Percentiles rank a stretch among this genome's conserved stretches.
These are phyloP conservation scores for Leccinum rimulosum DNA, from an alignment of 768 basidiomycete species.

Conservation along the genomic window DNA sequence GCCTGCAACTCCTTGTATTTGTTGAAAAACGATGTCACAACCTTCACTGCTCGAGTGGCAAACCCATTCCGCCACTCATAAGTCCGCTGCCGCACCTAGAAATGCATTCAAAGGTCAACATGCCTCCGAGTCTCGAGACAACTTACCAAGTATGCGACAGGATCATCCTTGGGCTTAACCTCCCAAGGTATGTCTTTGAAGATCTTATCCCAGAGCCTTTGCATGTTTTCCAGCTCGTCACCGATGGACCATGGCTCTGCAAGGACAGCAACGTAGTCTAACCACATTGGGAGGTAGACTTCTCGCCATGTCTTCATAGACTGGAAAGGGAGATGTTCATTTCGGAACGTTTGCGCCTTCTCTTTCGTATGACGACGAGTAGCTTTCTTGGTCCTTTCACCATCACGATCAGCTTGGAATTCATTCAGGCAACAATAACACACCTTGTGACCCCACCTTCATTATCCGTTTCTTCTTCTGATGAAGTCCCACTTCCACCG, in stretches of 20 bases:
- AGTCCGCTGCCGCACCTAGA: not conserved
- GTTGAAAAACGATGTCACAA: not conserved
- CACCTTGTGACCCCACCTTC: too few species aligned
- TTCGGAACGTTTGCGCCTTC: not conserved
- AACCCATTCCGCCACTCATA: not conserved
- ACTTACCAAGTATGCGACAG: not conserved
- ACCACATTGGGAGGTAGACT: not conserved
- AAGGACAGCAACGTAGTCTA: not conserved
- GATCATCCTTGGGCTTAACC: not conserved
- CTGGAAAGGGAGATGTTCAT: not conserved
- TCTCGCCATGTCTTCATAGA: not conserved
- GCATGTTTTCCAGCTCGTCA: not conserved
- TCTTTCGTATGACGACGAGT: not conserved
- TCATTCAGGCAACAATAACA: not conserved
- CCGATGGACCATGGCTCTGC: not conserved
- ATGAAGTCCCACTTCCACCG: too few species aligned
- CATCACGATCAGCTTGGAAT: not conserved
- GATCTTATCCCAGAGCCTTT: not conserved
- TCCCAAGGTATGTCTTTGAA: not conserved
- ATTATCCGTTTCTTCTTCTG: too few species aligned
- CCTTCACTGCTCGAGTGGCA: not conserved
- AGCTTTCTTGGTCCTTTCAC: not conserved
- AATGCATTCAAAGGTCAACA: not conserved
- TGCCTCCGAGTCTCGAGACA: not conserved
- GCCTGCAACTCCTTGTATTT: not conserved